phyloP scores from a whole-genome alignment of 768 basidiomycete genomes.

The Lactarius sanguifluus region DNA sequence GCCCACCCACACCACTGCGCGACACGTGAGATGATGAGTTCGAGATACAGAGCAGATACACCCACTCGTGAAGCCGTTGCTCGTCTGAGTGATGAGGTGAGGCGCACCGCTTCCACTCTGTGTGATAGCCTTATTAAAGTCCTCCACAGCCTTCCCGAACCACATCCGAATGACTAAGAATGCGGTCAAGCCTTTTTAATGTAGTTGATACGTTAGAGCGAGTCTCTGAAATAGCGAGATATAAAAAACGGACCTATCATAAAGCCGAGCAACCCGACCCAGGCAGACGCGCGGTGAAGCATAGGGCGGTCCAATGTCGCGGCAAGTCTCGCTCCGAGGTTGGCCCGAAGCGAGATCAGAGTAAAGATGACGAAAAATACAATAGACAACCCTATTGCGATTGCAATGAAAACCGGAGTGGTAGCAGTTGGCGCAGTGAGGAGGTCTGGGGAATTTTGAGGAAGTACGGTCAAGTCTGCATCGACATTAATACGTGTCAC shows the following conservation, averaged over 20 bases:
- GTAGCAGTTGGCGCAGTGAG: slow-evolving; percentile 60
- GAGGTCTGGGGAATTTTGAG: slow-evolving; percentile 52
- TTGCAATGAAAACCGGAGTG: slow-evolving; percentile 62
- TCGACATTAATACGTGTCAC: slow-evolving; percentile 6
- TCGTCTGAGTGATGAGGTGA: slow-evolving; percentile 56
- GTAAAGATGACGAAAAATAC: slow-evolving; percentile 68
- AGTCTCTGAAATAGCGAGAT: not conserved
- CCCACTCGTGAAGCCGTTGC: slow-evolving; percentile 77
- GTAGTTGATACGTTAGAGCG: not conserved
- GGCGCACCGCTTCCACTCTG: slow-evolving; percentile 55
- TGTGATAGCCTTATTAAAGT: slow-evolving; percentile 67
- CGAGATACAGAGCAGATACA: slow-evolving; percentile 26
- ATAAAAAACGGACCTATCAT: slow-evolving; percentile 52
- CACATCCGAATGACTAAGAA: slow-evolving; percentile 77
- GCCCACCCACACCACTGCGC: slow-evolving; percentile 73
- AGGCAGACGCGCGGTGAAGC: slow-evolving; percentile 60
- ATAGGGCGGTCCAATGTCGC: slow-evolving; percentile 54
- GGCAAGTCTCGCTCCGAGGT: slow-evolving; percentile 55
- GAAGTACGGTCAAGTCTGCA: slow-evolving; percentile 65
- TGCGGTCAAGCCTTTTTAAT: slow-evolving; percentile 55
- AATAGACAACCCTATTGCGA: slow-evolving; percentile 55
- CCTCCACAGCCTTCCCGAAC: slow-evolving; percentile 76
- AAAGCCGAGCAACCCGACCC: slow-evolving; percentile 78
- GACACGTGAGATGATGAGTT: slow-evolving; percentile 10
- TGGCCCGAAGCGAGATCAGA: slow-evolving; percentile 62